Evolutionary conservation across 371 early-diverging fungal species (phyloP).

Genomic region (Enteropsectra breve): DNA sequence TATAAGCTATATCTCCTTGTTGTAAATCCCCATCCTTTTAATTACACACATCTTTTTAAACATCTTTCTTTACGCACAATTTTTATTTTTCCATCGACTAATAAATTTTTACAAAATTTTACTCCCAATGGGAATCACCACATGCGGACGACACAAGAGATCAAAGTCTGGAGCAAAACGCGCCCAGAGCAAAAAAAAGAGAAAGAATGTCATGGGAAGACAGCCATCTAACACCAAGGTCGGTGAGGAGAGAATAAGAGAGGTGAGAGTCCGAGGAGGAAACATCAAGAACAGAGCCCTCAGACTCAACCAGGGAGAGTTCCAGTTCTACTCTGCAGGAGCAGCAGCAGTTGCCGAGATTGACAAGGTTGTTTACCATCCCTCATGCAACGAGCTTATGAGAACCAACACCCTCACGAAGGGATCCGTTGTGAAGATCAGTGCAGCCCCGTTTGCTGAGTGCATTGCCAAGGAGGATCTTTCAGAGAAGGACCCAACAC

Average conservation of each 20-base stretch:
- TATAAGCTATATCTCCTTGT: no score
- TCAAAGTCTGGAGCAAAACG: conserved; percentile 90
- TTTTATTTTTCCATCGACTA: no score
- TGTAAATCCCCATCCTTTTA: no score
- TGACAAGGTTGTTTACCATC: conserved; percentile 92
- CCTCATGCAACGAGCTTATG: conserved; percentile 98
- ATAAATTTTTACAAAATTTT: conserved; percentile 31
- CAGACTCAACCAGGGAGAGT: conserved; percentile 79
- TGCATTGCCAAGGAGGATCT: conserved; percentile 76
- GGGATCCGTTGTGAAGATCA: conserved; percentile 89
- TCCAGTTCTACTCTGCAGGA: conserved; percentile 46
- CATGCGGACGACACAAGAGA: conserved; percentile 73
- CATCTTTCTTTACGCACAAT: no score
- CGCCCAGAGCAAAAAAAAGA: conserved; percentile 90
- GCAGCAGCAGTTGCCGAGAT: conserved; percentile 65
- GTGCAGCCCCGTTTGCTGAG: conserved; percentile 93
- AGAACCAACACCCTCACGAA: conserved; percentile 99
- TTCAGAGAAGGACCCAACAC: conserved; percentile 76
- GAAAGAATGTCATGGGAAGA: conserved; percentile 94
- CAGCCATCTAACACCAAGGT: conserved; percentile 93
- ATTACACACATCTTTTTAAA: no score
- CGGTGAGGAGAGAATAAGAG: conserved; percentile 81
- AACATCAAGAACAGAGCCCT: conserved; percentile 94
- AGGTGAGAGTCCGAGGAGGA: conserved; percentile 91
- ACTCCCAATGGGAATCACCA: conserved; percentile 54